Conservation (phyloP, 208 protist species). For the Acanthamoeba castellanii region DNA sequence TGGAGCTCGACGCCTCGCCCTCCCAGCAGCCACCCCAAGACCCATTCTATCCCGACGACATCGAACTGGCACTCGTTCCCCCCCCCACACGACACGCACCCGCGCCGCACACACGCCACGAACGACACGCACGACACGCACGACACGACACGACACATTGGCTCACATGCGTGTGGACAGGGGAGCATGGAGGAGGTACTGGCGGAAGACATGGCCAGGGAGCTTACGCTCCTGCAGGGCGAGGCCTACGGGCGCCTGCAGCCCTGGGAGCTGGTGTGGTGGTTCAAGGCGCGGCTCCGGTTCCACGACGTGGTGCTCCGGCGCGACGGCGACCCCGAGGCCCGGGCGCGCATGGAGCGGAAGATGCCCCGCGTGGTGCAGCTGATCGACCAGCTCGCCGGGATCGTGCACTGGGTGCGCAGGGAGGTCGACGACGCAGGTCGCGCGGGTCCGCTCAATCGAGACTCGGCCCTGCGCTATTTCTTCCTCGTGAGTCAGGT, state of each 20-base stretch:
- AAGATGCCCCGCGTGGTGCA: background rate
- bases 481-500: background rate
- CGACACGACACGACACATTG: background rate
- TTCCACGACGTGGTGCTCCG: constrained; percentile 13
- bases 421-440: background rate
- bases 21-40: background rate
- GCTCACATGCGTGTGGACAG: background rate
- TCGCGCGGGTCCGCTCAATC: background rate
- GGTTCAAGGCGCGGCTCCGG: background rate
- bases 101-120: background rate
- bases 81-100: too few relatives aligned
- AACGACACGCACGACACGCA: too few relatives aligned
- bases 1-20: background rate
- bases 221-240: background rate
- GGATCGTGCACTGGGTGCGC: constrained; percentile 17
- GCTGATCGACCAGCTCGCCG: background rate
- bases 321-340: background rate
- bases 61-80: background rate
- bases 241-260: background rate
- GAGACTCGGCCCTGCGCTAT: background rate
- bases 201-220: background rate
- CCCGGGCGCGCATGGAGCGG: background rate
- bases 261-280: background rate
- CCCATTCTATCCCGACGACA: background rate
- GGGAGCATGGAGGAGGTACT: background rate